Evolutionary conservation across 1,139 yeast genomes (phyloP).

Genomic region (Yamadazyma triangularis): DNA sequence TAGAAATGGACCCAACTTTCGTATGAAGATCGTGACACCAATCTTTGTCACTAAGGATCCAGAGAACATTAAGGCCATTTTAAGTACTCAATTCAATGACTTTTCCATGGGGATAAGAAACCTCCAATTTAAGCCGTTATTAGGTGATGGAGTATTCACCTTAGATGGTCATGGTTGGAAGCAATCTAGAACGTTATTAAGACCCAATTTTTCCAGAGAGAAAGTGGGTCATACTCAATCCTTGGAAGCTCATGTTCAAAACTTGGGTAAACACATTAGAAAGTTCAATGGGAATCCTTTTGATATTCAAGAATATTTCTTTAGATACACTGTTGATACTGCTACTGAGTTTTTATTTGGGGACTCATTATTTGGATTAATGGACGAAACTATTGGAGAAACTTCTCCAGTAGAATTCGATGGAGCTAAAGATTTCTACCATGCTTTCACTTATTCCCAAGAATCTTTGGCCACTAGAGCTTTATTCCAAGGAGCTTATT

Average conservation of each 20-base stretch:
- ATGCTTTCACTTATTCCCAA: conserved; percentile 31
- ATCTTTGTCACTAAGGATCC: conserved; percentile 23
- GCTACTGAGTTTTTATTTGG: conserved; percentile 51
- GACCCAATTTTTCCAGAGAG: conserved; percentile 56
- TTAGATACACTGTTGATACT: conserved; percentile 43
- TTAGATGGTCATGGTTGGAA: conserved; percentile 56
- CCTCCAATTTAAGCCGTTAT: conserved; percentile 34
- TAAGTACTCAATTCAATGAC: conserved; percentile 47
- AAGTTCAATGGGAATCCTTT: conserved; percentile 18
- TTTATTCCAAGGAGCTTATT: conserved; percentile 27
- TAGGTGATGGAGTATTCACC: conserved; percentile 59
- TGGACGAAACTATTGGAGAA: conserved; percentile 34
- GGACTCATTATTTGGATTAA: conserved; percentile 28
- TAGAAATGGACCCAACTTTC: no score
- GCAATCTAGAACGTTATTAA: conserved; percentile 49
- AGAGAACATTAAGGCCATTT: conserved; percentile 32
- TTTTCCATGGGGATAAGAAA: conserved; percentile 49
- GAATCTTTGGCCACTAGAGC: conserved; percentile 26
- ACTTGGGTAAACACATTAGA: conserved; percentile 27
- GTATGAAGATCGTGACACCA: no score
- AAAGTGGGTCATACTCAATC: conserved; percentile 46
- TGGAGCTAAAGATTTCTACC: conserved; percentile 35
- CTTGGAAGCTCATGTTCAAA: conserved; percentile 43
- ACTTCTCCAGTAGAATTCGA: no score
- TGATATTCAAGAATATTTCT: conserved; percentile 36